Conservation (phyloP, 805 yeast species). For the Scheffersomyces coipomensis region DNA sequence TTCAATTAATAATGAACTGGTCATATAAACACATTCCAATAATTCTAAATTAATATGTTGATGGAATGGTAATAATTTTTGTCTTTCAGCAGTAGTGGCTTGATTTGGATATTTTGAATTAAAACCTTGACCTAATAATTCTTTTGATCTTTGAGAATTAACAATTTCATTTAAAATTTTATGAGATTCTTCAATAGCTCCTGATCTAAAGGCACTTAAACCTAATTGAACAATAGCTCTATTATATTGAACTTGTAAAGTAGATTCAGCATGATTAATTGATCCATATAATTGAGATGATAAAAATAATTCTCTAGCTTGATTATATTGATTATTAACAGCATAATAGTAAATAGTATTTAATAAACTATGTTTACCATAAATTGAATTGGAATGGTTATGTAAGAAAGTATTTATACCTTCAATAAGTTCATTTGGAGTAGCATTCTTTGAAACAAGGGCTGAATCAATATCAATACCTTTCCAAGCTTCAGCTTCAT, state of each 20-base stretch:
- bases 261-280: conserved; percentile 81
- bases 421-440: conserved; percentile 54
- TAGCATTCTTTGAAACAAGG: conserved; percentile 30
- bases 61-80: conserved; percentile 92
- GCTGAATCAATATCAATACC: conserved; percentile 29
- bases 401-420: conserved; percentile 63
- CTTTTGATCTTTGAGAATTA: conserved; percentile 82
- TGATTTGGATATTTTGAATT: conserved; percentile 62
- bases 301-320: conserved; percentile 86
- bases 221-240: conserved; percentile 96
- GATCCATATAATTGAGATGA: conserved; percentile 81
- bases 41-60: conserved; percentile 96
- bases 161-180: conserved; percentile 86
- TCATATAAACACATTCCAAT: conserved; percentile 89
- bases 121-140: conserved; percentile 88
- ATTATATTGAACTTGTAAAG: conserved; percentile 89
- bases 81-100: conserved; percentile 61
- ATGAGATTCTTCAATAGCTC: conserved; percentile 81
- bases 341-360: conserved; percentile 89
- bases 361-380: conserved; percentile 81
- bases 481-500: conserved; percentile 78
- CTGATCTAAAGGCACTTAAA: conserved; percentile 89
- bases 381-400: conserved; percentile 62
- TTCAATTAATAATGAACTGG: conserved; percentile 85
- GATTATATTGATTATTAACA: conserved; percentile 75